phyloP scores from a whole-genome alignment of 495 filamentous ascomycete species.

The Penicillium soppii region DNA sequence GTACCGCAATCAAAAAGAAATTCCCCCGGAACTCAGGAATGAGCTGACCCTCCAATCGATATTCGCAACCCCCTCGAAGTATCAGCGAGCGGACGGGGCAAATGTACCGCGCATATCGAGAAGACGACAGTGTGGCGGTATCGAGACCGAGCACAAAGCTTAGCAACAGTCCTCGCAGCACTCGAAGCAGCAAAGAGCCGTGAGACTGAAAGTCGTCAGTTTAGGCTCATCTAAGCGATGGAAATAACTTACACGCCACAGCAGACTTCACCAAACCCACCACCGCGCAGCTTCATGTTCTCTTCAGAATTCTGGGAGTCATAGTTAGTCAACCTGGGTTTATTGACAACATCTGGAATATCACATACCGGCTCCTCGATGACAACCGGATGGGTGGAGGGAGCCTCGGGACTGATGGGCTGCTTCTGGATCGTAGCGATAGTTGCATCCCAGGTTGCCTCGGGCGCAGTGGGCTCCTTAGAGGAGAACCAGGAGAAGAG shows the following conservation, averaged over 20 bases:
- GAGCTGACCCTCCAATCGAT: neutral
- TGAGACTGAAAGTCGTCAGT: constrained; percentile 28
- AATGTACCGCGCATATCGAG: neutral
- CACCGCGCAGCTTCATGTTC: constrained; percentile 43
- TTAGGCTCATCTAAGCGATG: neutral
- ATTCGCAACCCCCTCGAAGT: neutral
- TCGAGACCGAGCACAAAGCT: too few species aligned
- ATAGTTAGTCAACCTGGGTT: neutral
- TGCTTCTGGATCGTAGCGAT: constrained; percentile 38
- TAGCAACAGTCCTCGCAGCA: constrained; percentile 37
- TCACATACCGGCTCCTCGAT: constrained; percentile 38
- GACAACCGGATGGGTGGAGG: constrained; percentile 25
- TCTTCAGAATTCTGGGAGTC: constrained; percentile 32
- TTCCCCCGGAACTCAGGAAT: neutral
- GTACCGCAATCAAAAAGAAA: neutral
- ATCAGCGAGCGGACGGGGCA: too few species aligned
- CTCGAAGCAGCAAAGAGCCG: constrained; percentile 45
- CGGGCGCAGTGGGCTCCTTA: constrained; percentile 26
- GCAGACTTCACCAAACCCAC: constrained; percentile 41
- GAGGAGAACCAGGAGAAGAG: constrained; percentile 36
- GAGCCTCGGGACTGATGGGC: constrained; percentile 33
- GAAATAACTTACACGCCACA: constrained; percentile 42
- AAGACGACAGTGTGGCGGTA: neutral
- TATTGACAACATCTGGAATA: neutral
- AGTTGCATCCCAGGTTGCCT: constrained; percentile 30